Evolutionary conservation across 306 rosid genomes (phyloP).

Genomic region (Vigna mungo): DNA sequence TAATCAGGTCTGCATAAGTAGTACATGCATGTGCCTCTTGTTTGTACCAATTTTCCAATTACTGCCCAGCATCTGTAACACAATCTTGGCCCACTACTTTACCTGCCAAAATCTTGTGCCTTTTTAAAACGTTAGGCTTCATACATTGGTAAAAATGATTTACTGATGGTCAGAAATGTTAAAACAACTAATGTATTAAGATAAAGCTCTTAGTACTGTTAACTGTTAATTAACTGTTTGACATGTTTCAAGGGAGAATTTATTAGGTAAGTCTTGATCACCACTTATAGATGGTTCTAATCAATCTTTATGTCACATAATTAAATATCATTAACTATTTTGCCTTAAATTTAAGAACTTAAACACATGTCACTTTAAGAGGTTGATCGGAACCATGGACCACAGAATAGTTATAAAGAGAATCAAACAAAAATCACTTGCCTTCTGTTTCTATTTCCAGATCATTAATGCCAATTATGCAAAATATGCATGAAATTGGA

Average conservation of each 20-base stretch:
- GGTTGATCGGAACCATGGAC: too few species aligned
- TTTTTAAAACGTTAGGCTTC: slow-evolving; percentile 35
- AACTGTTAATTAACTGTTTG: slow-evolving; percentile 40
- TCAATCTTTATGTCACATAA: too few species aligned
- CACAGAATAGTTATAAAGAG: too few species aligned
- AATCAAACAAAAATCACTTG: too few species aligned
- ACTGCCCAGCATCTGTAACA: slow-evolving; percentile 33
- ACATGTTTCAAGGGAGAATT: background rate
- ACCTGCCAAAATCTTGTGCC: slow-evolving; percentile 45
- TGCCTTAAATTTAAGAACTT: too few species aligned
- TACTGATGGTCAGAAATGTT: background rate
- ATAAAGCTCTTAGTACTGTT: slow-evolving; percentile 19
- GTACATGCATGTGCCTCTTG: slow-evolving; percentile 54
- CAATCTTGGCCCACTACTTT: slow-evolving; percentile 49
- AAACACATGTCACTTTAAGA: too few species aligned
- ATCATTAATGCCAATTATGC: slow-evolving; percentile 31
- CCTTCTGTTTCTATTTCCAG: slow-evolving; percentile 26
- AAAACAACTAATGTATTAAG: slow-evolving; percentile 14
- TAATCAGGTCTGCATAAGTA: slow-evolving; percentile 47
- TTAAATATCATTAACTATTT: too few species aligned
- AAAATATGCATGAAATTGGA: slow-evolving; percentile 20
- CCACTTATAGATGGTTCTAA: too few species aligned
- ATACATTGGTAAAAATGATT: background rate
- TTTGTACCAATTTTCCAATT: slow-evolving; percentile 49
- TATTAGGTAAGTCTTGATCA: too few species aligned